These are phyloP conservation scores for Candida incommunis DNA, from an alignment of 805 yeast genomes.

Conservation along the genomic window DNA sequence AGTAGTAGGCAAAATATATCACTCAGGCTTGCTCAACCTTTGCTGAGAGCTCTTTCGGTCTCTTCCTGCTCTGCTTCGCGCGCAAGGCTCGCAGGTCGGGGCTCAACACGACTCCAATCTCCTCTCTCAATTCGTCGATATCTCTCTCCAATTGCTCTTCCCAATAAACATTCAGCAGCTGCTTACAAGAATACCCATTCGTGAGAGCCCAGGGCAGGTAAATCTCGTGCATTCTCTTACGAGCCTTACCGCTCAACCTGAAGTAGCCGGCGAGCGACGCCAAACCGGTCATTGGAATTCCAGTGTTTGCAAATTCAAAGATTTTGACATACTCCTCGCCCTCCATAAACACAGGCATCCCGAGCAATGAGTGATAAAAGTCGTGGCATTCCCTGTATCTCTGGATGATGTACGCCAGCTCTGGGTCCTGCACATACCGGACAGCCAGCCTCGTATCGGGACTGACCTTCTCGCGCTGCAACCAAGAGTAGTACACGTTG, in stretches of 20 bases:
- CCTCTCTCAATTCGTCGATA: conserved; percentile 53
- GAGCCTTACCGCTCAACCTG: conserved; percentile 50
- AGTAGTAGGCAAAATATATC: no score
- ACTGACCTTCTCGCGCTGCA: conserved; percentile 73
- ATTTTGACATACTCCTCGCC: conserved; percentile 95
- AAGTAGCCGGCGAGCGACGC: conserved; percentile 87
- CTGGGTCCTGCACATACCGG: conserved; percentile 74
- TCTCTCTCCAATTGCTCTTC: conserved; percentile 65
- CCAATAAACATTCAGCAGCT: conserved; percentile 85
- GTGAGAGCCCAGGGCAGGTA: conserved; percentile 81
- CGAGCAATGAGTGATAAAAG: conserved; percentile 85
- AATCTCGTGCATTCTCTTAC: conserved; percentile 42
- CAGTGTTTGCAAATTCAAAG: conserved; percentile 81
- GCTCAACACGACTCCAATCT: conserved; percentile 63
- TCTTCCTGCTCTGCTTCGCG: conserved; percentile 11
- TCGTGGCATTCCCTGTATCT: conserved; percentile 95
- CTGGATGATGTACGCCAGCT: conserved; percentile 83
- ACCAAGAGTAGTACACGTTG: conserved; percentile 64
- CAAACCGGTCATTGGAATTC: conserved; percentile 89
- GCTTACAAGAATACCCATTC: conserved; percentile 58
- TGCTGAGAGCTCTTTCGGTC: no score
- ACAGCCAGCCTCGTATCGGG: conserved; percentile 92
- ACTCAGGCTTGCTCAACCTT: no score
- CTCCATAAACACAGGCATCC: conserved; percentile 79
- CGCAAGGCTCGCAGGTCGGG: conserved; percentile 64